Percentiles rank a stretch among this genome's conserved stretches.
phyloP scores from a whole-genome alignment of 805 yeast species.

The Cyberlindnera galapagoensis region DNA sequence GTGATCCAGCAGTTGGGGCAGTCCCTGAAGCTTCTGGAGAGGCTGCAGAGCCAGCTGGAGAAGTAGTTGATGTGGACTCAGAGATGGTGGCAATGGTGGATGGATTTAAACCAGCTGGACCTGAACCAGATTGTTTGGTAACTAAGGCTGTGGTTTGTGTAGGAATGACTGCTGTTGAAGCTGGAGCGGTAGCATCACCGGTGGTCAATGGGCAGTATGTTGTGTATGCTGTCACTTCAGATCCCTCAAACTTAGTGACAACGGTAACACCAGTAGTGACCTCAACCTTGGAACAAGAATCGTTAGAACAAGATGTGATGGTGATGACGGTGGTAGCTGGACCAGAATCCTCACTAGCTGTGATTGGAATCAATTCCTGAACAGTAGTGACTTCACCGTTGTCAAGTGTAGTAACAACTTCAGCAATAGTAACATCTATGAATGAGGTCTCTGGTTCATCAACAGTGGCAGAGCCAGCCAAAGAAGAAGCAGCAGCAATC shows the following conservation, averaged over 20 bases:
- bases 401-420: conserved; percentile 4
- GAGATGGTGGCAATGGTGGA: neutral
- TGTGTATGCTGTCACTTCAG: conserved; percentile 23
- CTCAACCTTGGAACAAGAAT: conserved; percentile 10
- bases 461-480: neutral
- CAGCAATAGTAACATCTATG: conserved; percentile 1
- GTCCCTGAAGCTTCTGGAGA: conserved; percentile 4
- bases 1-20: conserved; percentile 19
- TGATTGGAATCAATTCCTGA: conserved; percentile 2
- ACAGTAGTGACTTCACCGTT: conserved; percentile 6
- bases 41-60: conserved; percentile 5
- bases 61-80: neutral
- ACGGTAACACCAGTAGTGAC: conserved; percentile 14
- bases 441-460: conserved; percentile 7
- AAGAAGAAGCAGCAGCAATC: neutral
- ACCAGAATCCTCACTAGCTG: neutral
- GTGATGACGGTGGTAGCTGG: conserved; percentile 5
- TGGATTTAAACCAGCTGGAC: neutral
- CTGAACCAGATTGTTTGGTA: neutral
- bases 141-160: conserved; percentile 5
- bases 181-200: conserved; percentile 1
- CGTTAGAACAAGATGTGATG: conserved; percentile 8
- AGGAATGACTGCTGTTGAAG: conserved; percentile 6
- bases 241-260: conserved; percentile 5
- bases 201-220: conserved; percentile 23